Evolutionary conservation across 192 early-diverging fungal genomes (phyloP).

Genomic region (Chytriomyces sp.): DNA sequence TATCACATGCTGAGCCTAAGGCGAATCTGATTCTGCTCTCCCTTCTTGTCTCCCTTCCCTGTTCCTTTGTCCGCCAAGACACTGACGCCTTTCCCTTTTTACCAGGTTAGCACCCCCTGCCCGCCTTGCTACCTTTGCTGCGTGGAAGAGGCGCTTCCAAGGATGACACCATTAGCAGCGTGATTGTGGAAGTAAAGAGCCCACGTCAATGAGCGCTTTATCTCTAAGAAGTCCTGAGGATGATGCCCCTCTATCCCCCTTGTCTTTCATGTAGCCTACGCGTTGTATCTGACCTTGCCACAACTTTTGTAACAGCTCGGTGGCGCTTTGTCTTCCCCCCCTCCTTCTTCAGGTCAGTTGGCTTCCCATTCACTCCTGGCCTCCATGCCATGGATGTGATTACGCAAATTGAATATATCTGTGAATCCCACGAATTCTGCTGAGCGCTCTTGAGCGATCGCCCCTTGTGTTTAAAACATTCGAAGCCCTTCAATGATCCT

Average conservation of each 20-base stretch:
- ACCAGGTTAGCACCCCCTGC: not conserved
- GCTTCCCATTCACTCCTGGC: not conserved
- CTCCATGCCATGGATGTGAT: not conserved
- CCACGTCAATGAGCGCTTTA: not conserved
- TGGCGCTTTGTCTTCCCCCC: too few relatives aligned
- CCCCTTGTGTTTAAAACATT: not conserved
- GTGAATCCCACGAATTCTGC: not conserved
- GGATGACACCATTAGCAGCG: not conserved
- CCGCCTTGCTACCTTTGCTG: too few relatives aligned
- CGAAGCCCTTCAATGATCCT: not conserved
- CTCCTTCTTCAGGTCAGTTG: too few relatives aligned
- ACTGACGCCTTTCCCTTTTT: not conserved
- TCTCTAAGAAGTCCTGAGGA: not conserved
- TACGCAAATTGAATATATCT: conserved; percentile 1
- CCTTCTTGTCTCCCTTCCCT: not conserved
- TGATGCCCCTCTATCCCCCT: too few relatives aligned
- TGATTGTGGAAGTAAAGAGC: conserved; percentile 2
- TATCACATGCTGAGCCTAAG: not conserved
- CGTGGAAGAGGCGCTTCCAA: too few relatives aligned
- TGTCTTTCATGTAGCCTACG: too few relatives aligned
- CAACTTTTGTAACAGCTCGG: too few relatives aligned
- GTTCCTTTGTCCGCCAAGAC: not conserved
- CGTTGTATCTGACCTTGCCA: too few relatives aligned
- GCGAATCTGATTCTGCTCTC: not conserved
- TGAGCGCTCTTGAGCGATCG: not conserved